A percentile compares a stretch with the other conserved stretches of the same genome.
Conservation (phyloP, 1,284 basidiomycete genomes). For the Ganoderma resinaceum region DNA sequence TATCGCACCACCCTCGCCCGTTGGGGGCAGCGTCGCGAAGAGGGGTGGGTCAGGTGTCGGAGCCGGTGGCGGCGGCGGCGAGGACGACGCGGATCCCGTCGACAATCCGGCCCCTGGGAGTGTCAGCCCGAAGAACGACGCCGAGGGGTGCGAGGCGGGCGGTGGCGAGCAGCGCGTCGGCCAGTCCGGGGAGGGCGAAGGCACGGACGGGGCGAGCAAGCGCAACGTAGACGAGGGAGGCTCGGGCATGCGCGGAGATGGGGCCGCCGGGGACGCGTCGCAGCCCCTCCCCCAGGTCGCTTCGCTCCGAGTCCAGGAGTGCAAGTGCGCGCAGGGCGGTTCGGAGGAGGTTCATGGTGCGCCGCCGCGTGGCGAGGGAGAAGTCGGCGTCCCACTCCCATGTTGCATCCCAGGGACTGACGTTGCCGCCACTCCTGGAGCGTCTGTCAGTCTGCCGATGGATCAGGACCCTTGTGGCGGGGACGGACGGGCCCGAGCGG, state of each 20-base stretch:
- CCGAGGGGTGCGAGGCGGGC: neutral
- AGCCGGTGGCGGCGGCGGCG: neutral
- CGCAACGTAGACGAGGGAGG: neutral
- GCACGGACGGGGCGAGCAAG: neutral
- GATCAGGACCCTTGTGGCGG: neutral
- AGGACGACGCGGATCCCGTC: neutral
- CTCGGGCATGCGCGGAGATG: neutral
- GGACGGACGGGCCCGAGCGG: neutral
- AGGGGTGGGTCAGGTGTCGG: neutral
- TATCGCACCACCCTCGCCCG: neutral
- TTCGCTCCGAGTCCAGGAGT: neutral
- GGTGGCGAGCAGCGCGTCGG: neutral
- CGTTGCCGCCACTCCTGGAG: neutral
- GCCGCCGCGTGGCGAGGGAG: neutral
- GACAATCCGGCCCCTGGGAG: neutral
- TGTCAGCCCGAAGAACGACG: neutral
- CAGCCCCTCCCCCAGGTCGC: conserved; percentile 3
- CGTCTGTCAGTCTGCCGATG: neutral
- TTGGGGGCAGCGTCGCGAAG: neutral
- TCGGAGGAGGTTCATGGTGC: neutral
- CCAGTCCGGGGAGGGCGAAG: neutral
- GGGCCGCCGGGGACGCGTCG: neutral
- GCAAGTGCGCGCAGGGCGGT: neutral
- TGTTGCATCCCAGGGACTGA: neutral
- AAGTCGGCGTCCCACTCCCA: neutral